A percentile compares a stretch with the other conserved stretches of the same genome.
These are phyloP conservation scores for Ashbya aceris DNA, from an alignment of 1,139 yeast genomes.

Conservation along the genomic window DNA sequence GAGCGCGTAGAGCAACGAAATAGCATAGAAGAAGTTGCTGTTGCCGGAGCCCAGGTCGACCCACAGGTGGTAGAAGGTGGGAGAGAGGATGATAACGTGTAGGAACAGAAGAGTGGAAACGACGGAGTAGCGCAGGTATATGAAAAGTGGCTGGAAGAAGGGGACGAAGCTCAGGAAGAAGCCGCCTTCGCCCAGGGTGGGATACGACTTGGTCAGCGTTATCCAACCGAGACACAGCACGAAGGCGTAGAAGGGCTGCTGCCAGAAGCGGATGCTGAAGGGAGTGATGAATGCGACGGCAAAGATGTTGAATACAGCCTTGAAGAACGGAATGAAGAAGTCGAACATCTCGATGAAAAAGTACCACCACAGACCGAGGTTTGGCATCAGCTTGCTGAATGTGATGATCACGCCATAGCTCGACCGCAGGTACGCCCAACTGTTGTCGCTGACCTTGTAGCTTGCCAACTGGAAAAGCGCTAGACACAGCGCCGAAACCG, in stretches of 20 bases:
- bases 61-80: slow-evolving; percentile 92
- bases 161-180: slow-evolving; percentile 55
- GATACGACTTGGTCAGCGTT: slow-evolving; percentile 74
- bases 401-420: slow-evolving; percentile 55
- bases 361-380: slow-evolving; percentile 97
- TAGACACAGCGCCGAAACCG: slow-evolving; percentile 16
- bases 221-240: slow-evolving; percentile 57
- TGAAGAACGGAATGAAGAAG: slow-evolving; percentile 74
- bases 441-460: slow-evolving; percentile 33
- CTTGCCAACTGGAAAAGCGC: slow-evolving; percentile 35
- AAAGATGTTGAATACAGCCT: slow-evolving; percentile 75
- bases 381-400: slow-evolving; percentile 52
- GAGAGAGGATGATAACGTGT: slow-evolving; percentile 55
- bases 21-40: slow-evolving; percentile 91
- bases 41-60: slow-evolving; percentile 90
- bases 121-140: slow-evolving; percentile 38
- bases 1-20: slow-evolving; percentile 70
- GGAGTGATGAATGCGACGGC: slow-evolving; percentile 64
- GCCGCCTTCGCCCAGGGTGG: slow-evolving; percentile 78
- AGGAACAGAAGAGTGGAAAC: slow-evolving; percentile 38
- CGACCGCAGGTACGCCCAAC: slow-evolving; percentile 47
- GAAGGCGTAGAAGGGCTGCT: slow-evolving; percentile 58
- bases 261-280: slow-evolving; percentile 56
- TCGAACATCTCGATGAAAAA: slow-evolving; percentile 92
- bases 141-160: slow-evolving; percentile 39